phyloP scores from a whole-genome alignment of 2,329 filamentous ascomycete species.

The Aureobasidium sp. region DNA sequence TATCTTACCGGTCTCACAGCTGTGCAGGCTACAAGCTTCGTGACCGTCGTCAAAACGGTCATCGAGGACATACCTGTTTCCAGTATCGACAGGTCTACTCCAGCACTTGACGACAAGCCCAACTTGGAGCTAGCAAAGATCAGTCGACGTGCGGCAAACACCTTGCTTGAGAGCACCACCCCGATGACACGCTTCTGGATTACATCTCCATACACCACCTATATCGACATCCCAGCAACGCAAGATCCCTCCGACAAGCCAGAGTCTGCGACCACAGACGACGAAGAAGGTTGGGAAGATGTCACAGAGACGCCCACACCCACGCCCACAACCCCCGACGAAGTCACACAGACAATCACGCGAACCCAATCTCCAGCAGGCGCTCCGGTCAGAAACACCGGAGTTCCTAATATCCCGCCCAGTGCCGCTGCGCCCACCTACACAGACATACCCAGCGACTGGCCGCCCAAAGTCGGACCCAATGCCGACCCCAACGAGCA shows the following conservation, averaged over 20 bases:
- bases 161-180: neutral
- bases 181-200: neutral
- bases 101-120: neutral
- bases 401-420: neutral
- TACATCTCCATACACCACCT: neutral
- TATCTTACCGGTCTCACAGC: neutral
- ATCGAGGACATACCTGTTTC: neutral
- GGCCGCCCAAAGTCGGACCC: neutral
- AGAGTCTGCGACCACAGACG: neutral
- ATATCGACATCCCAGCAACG: neutral
- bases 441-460: neutral
- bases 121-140: neutral
- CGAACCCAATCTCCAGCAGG: neutral
- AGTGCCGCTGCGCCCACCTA: neutral
- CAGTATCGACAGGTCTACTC: neutral
- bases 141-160: neutral
- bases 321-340: neutral
- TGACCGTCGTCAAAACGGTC: neutral
- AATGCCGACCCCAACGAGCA: neutral
- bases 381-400: neutral
- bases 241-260: neutral
- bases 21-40: neutral
- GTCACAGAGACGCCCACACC: neutral
- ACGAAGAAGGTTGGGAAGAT: neutral
- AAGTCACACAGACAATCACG: neutral